Evolutionary conservation across 305 asterid species (phyloP), one percentile per base, ranked within the genome.

Genomic region (Withania somnifera): DNA sequence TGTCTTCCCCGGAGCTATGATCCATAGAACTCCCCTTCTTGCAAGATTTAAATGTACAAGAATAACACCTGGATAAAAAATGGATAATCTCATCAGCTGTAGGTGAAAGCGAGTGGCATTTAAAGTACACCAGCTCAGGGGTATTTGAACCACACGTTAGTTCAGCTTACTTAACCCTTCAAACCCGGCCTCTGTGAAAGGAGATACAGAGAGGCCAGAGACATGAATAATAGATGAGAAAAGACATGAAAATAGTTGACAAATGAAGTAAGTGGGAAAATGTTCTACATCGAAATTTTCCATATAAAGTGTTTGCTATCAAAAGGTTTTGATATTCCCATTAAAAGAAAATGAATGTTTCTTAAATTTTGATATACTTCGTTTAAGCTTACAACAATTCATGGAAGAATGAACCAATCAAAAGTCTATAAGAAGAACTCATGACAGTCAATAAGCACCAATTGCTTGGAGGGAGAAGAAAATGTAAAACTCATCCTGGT

Each of bases 11-110:
- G 3, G 88, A 84, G 75, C 77, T 66, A 11, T 82, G 85, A 81
- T 89, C 88, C 85, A 73, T 20, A 26, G 86, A 67, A 85, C 89
- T 88, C 83, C 90, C 91, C 38, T 67, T 30, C 51, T 36, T 32
- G 51, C 52, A 78, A 54, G 47, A 51, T 56, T 79, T 24, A n/a
- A 38, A 30, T 7, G 19, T 17, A 22, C 57, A 60, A 79, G 57
- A 60, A 79, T 61, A 45, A 17, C 45, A 32, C 82, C 73, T 76
- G 63, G 47, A 51, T n/a, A 17, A 15, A 8, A 17, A 75, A 50
- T n/a, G 28, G 58, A 75, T 50, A 50, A 76, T 42, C 61, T 76
- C 30, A 28, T 76, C 61, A 76, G 9, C 15, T 76, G 63, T n/a
- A 34, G n/a, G 11, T 51, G 63, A 30, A 76, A 76, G 80, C 8